Base-by-base conservation (phyloP, 2,329 filamentous ascomycete genomes). In the Pseudogymnoascus sp. region DNA sequence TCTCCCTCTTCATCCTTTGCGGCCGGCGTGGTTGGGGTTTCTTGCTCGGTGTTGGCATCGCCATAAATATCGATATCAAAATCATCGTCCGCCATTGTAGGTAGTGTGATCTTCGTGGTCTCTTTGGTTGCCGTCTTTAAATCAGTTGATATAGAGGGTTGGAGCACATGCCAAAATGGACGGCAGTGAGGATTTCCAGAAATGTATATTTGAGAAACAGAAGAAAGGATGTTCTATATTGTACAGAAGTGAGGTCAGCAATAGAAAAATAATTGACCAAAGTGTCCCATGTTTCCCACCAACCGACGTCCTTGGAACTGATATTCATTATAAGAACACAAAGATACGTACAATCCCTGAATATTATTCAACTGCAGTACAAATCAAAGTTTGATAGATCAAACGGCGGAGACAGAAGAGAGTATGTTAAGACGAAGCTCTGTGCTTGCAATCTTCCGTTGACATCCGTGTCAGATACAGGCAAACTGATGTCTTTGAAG, bases 61-160 rank as follows among this genome's bases (percentile, higher is more conserved):
- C 83, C 84, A 69, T 88, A 88, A 68, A 88, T 84, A 66, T 88
- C 85, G 74, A 88, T 86, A 67, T 88, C 85, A 71, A 85, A 87
- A 67, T 86, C 83, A 68, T 86, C 83, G 67, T 88, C 84, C 66
- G 84, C 82, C 84, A 87, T 88, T 30, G 41, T 52, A 52, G n/a
- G 8, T 33, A 10, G 5, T 52, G 26, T 52, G 45, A 10, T 30
- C 5, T 30, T 30, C 26, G 45, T 30, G 5, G 26, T 52, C 26
- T 52, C 45, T 10, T 52, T 30, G 18, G 19, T 52, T 52, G 45
- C 45, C 45, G 45, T 33, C 45, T 33, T 52, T 30, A 26, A 52
- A 52, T 48, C 45, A 52, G 19, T 30, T 30, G 45, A 30, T 52
- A 52, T 52, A 52, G 26, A 48, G 21, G 41, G 6, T 28, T 52